Percentiles rank a stretch among this genome's conserved stretches.
These are phyloP conservation scores for Arctium minus DNA, from an alignment of 129 eudicot species.

Conservation along the genomic window DNA sequence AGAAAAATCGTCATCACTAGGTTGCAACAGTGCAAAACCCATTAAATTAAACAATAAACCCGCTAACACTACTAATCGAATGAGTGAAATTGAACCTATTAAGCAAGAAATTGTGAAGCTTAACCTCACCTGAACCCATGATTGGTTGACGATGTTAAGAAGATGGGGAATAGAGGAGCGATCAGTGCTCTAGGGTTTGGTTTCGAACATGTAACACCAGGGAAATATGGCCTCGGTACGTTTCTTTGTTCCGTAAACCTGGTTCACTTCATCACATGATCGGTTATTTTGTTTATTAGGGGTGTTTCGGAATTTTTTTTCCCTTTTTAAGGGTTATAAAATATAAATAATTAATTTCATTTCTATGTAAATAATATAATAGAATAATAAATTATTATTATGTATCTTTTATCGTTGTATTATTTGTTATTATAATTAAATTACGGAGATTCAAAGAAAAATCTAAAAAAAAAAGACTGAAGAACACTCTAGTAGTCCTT, in stretches of 20 bases:
- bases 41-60: neutral
- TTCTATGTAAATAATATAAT: too few species aligned
- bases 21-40: constrained; percentile 1
- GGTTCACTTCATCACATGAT: neutral
- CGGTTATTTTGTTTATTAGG: neutral
- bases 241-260: neutral
- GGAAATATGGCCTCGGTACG: neutral
- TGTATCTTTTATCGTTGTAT: too few species aligned
- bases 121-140: constrained; percentile 54
- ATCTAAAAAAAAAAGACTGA: too few species aligned
- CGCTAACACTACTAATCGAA: neutral
- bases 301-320: neutral
- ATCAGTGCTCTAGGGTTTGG: constrained; percentile 34
- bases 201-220: neutral
- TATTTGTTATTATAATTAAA: too few species aligned
- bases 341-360: neutral
- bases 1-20: neutral
- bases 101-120: neutral
- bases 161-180: constrained; percentile 13
- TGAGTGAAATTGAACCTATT: neutral
- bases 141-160: constrained; percentile 10
- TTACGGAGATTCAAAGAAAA: too few species aligned
- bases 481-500: too few species aligned
- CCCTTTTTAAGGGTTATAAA: neutral
- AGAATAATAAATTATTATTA: too few species aligned